Percentiles rank a stretch among this genome's conserved stretches.
phyloP scores from a whole-genome alignment of 495 filamentous ascomycete genomes.

The Penicillium nucicola region DNA sequence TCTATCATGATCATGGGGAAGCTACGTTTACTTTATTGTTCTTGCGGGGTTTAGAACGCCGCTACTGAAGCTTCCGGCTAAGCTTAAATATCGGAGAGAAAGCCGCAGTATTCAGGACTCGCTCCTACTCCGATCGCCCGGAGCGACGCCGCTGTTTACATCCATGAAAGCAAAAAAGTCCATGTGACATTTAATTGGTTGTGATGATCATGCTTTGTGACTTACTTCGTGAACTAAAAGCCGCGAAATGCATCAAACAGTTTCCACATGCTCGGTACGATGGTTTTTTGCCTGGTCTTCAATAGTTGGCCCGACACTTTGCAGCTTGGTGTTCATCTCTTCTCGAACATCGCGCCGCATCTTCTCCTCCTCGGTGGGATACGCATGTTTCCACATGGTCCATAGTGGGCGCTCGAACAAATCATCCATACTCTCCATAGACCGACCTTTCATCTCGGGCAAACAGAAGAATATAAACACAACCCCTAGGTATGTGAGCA shows the following conservation, averaged over 20 bases:
- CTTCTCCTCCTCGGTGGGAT: slow-evolving; percentile 24
- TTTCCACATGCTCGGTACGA: slow-evolving; percentile 14
- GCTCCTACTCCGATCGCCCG: background rate
- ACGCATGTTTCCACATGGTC: slow-evolving; percentile 30
- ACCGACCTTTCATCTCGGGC: slow-evolving; percentile 29
- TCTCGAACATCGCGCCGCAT: slow-evolving; percentile 18
- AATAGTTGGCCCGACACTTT: slow-evolving; percentile 5
- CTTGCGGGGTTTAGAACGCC: background rate
- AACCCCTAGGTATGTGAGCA: slow-evolving; percentile 24
- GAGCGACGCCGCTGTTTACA: background rate
- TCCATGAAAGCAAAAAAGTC: no score
- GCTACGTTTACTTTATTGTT: background rate
- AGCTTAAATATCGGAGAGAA: slow-evolving; percentile 9
- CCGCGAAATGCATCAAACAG: background rate
- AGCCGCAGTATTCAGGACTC: background rate
- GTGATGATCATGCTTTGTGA: background rate
- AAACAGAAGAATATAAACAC: slow-evolving; percentile 29
- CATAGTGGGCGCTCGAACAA: slow-evolving; percentile 31
- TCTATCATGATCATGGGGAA: background rate
- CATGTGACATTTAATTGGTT: background rate
- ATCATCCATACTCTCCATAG: slow-evolving; percentile 36
- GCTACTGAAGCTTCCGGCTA: background rate
- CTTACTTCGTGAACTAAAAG: background rate
- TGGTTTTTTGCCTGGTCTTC: slow-evolving; percentile 9
- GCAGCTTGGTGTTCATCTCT: slow-evolving; percentile 7